phyloP scores from a whole-genome alignment of 306 rosid genomes.

The Cucurbita argyrosperma region DNA sequence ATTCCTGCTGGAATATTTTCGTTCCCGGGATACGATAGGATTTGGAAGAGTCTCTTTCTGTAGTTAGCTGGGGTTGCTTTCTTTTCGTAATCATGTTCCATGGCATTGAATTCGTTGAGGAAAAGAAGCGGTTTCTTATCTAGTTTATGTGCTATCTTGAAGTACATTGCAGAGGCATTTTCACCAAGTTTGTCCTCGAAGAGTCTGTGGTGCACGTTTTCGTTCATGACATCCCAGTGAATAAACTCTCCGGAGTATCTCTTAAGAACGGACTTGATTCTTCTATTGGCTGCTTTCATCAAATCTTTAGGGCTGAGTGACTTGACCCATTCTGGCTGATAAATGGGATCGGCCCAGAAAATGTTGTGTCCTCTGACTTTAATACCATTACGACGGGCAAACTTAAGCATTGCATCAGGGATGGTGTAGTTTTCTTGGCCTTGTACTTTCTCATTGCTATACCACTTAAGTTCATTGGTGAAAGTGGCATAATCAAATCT shows the following conservation, averaged over 20 bases:
- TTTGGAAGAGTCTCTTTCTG: slow-evolving; percentile 30
- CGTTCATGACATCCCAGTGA: slow-evolving; percentile 75
- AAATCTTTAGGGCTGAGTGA: slow-evolving; percentile 21
- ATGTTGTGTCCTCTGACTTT: slow-evolving; percentile 59
- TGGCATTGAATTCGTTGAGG: slow-evolving; percentile 58
- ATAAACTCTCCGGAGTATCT: slow-evolving; percentile 50
- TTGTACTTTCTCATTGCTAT: slow-evolving; percentile 22
- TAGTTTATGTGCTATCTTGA: slow-evolving; percentile 17
- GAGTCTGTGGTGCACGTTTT: slow-evolving; percentile 43
- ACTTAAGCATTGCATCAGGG: slow-evolving; percentile 45
- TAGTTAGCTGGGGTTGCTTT: slow-evolving; percentile 24
- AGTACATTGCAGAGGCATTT: slow-evolving; percentile 20
- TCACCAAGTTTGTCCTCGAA: slow-evolving; percentile 40
- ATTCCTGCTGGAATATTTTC: slow-evolving; percentile 18
- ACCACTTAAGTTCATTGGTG: slow-evolving; percentile 74
- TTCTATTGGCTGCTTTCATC: neutral
- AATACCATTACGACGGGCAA: slow-evolving; percentile 27
- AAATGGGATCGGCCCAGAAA: slow-evolving; percentile 51
- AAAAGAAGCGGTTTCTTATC: slow-evolving; percentile 35
- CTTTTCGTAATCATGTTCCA: slow-evolving; percentile 32
- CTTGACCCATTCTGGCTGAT: slow-evolving; percentile 40
- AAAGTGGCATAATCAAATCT: slow-evolving; percentile 53
- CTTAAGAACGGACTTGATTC: slow-evolving; percentile 29
- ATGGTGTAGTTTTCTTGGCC: slow-evolving; percentile 32
- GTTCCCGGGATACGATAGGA: slow-evolving; percentile 22